Base-by-base conservation (phyloP, 2,329 filamentous ascomycete genomes). In the Amylocarpus encephaloides region DNA sequence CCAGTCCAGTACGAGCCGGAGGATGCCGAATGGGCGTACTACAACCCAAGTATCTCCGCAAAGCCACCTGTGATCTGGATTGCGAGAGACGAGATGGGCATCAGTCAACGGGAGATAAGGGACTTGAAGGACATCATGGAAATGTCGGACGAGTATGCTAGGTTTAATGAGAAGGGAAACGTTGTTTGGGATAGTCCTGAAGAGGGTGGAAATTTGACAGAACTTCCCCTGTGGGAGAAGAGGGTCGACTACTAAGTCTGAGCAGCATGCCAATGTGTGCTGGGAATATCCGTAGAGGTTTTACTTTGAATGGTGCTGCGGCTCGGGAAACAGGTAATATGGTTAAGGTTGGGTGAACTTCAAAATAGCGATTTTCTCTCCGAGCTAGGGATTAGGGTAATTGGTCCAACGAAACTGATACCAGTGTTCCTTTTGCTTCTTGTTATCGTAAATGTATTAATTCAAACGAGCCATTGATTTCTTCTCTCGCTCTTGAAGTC, bases 111-210 rank as follows among this genome's bases (percentile, higher is more conserved):
- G 63, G 90, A 94, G 68, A 74, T 92, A 48, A 74, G 74, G 18
- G 86, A 92, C 58, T 85, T 84, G 2, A 73, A 73, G 54, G 79
- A 78, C 59, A 78, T 86, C 16, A 85, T 88, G n/a, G 78, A 80
- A 1, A 92, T 93, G 55, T 90, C 85, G 0, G 89, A 95, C 58
- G 84, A 88, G 58, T 85, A 81, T 36, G 85, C 86, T 34, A 75
- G 70, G 49, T 71, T 91, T 48, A 76, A 86, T 61, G 84, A 86
- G 60, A 85, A 88, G 71, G 81, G 80, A 64, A 79, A 78, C 60
- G 71, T 84, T 51, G 67, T 73, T 26, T 82, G 79, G 78, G 73
- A 80, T 52, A 71, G 22, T 10, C 26, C 42, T 16, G 72, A 78
- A 58, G 62, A 70, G 15, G 70, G 76, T 22, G 39, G 32, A 50